Conservation (phyloP, 129 eudicot species). For the Calendula officinalis region DNA sequence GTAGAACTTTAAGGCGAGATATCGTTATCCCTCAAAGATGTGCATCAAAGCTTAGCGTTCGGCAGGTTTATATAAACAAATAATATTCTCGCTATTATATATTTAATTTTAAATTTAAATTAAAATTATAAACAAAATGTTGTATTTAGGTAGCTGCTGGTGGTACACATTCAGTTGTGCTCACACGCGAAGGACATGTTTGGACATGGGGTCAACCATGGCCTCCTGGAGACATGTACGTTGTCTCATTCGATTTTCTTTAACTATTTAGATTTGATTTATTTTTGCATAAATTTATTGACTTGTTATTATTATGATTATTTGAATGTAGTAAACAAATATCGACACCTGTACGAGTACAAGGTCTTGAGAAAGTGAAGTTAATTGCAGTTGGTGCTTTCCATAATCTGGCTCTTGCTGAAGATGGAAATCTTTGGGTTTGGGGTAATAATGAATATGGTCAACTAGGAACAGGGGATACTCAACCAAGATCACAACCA, state of each 20-base stretch:
- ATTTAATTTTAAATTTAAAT: background rate
- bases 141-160: slow-evolving; percentile 93
- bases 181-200: slow-evolving; percentile 91
- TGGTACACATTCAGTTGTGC: slow-evolving; percentile 96
- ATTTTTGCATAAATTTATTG: background rate
- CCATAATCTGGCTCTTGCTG: slow-evolving; percentile 90
- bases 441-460: slow-evolving; percentile 99
- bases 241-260: background rate
- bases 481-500: slow-evolving; percentile 98
- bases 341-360: slow-evolving; percentile 93
- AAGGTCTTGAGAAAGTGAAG: slow-evolving; percentile 90
- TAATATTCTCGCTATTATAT: background rate
- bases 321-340: slow-evolving; percentile 74
- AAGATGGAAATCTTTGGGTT: slow-evolving; percentile 80
- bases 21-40: slow-evolving; percentile 92
- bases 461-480: slow-evolving; percentile 97
- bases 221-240: slow-evolving; percentile 99
- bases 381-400: slow-evolving; percentile 97
- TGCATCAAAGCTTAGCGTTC: slow-evolving; percentile 88
- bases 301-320: background rate
- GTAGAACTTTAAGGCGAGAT: slow-evolving; percentile 84
- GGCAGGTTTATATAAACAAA: slow-evolving; percentile 54
- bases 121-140: slow-evolving; percentile 10
- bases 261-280: background rate
- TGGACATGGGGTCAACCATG: slow-evolving; percentile 99